Evolutionary conservation across 2,329 filamentous ascomycete genomes (phyloP).

Genomic region (Colletotrichum plurivorum): DNA sequence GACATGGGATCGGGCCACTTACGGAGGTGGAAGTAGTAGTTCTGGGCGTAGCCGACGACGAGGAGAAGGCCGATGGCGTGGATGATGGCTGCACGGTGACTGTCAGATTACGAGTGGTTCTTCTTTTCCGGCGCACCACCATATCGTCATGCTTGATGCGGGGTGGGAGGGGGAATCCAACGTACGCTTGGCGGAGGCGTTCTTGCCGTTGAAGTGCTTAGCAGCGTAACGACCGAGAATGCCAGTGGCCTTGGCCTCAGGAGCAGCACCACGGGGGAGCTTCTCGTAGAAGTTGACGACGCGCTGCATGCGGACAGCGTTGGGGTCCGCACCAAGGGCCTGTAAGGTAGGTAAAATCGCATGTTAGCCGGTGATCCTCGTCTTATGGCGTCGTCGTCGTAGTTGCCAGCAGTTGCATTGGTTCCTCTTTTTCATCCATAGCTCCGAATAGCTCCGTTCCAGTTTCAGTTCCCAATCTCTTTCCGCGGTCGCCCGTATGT

Average conservation of each 20-base stretch:
- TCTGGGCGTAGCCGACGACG: conserved; percentile 91
- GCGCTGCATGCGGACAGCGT: conserved; percentile 97
- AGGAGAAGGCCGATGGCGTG: conserved; percentile 87
- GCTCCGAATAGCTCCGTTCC: conserved; percentile 35
- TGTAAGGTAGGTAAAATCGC: conserved; percentile 55
- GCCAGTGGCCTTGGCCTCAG: conserved; percentile 85
- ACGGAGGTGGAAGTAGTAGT: conserved; percentile 99
- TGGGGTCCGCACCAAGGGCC: conserved; percentile 94
- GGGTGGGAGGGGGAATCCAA: conserved; percentile 45
- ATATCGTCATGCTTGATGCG: neutral
- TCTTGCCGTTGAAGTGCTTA: conserved; percentile 92
- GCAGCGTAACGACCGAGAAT: conserved; percentile 90
- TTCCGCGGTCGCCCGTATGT: conserved; percentile 1
- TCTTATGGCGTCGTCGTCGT: neutral
- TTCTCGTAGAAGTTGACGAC: conserved; percentile 99
- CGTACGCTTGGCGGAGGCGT: conserved; percentile 89
- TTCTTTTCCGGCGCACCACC: neutral
- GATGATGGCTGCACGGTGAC: conserved; percentile 77
- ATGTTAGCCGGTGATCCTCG: conserved; percentile 52
- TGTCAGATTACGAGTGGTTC: conserved; percentile 2
- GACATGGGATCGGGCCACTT: conserved; percentile 60
- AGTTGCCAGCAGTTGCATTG: neutral
- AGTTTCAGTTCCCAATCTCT: neutral
- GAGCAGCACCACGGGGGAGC: conserved; percentile 92
- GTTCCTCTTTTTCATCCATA: neutral